Base-by-base conservation (phyloP, 768 basidiomycete genomes). In the Tylopilus felleus region DNA sequence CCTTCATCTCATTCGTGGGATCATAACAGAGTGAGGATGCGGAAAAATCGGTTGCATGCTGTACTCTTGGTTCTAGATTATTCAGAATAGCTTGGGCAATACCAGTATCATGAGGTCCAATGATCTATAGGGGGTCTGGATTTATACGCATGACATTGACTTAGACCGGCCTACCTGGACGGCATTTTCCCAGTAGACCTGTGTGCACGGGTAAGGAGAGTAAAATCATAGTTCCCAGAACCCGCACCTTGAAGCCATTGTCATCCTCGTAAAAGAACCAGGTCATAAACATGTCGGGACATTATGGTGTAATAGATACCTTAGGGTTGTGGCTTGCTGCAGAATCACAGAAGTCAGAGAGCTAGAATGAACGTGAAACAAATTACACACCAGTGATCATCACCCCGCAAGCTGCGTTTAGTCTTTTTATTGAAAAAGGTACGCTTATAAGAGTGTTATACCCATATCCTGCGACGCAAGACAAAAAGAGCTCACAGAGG, bases 181-280 rank as follows among this genome's bases (percentile, higher is more conserved):
- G 0, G 81, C 89, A 62, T 93, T 93, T 67, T 90, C 88, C 90
- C 90, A 93, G 61, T 93, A 93, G 19, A 92, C 90, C 89, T 91
- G 42, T 12, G 29, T 22, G 50, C 33, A 46, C 43, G 49, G 36
- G 25, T 45, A 51, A 48, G n/a, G 1, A 17, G 49, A 28, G 14
- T 25, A 38, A 12, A n/a, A 40, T 16, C 1, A 51, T 28, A 13
- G 9, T 27, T 28, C 17, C 38, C 13, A 25, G 27, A 38, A 22
- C 19, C 49, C 63, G 53, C 44, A 84, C 90, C 73, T 94, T 95
- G 73, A 88, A 93, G 3, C 92, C 92, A 65, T 95, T 95, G 64
- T 94, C 92, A 65, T 88, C 71, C 88, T 91, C 46, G 22, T 35
- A 48, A 39, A 7, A 57, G 36, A 33, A 38, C 33, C 35, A 35